These are phyloP conservation scores for Physaria fendleri DNA, from an alignment of 345 rosid species.

Conservation along the genomic window DNA sequence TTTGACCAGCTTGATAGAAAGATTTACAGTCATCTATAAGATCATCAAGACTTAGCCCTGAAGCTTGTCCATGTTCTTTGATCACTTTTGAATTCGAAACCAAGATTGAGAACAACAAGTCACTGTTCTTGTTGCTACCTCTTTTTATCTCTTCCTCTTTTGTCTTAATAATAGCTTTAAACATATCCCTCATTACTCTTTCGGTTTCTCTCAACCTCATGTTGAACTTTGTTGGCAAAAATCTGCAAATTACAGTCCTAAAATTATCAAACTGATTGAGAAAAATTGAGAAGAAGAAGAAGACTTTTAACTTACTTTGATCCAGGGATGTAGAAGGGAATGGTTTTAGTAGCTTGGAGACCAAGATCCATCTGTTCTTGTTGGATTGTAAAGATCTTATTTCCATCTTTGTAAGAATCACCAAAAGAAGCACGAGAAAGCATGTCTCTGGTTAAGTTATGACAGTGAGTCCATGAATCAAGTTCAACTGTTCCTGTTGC, in stretches of 20 bases:
- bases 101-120: constrained; percentile 33
- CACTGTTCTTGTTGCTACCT: constrained; percentile 19
- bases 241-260: constrained; percentile 16
- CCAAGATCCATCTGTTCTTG: constrained; percentile 33
- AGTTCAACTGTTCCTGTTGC: constrained; percentile 27
- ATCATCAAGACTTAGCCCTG: constrained; percentile 30
- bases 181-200: constrained; percentile 32
- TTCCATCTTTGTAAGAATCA: constrained; percentile 36
- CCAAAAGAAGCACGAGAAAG: constrained; percentile 46
- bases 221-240: constrained; percentile 40
- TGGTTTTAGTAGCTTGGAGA: constrained; percentile 24
- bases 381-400: constrained; percentile 35
- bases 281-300: background rate
- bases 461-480: constrained; percentile 37
- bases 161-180: constrained; percentile 32
- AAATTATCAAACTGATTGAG: background rate
- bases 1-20: constrained; percentile 67
- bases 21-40: constrained; percentile 58
- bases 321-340: constrained; percentile 40
- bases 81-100: constrained; percentile 22
- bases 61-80: constrained; percentile 24
- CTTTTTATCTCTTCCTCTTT: constrained; percentile 28
- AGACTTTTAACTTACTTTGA: constrained; percentile 13
- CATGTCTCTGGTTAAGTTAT: constrained; percentile 33
- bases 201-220: constrained; percentile 36